Evolutionary conservation across 257 asterid genomes (phyloP).

Genomic region (Lavandula angustifolia): DNA sequence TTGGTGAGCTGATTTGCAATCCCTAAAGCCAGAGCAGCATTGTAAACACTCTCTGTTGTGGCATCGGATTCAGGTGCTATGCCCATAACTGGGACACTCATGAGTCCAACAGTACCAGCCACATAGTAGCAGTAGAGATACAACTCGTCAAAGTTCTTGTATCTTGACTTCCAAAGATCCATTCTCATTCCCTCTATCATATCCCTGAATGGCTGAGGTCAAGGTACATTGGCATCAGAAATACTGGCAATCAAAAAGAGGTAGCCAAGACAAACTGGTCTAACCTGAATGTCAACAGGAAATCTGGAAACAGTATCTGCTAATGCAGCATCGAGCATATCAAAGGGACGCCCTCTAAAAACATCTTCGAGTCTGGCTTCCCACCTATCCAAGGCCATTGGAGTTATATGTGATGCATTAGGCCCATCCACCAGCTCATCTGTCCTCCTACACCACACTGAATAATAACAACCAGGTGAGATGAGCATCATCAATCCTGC

Average conservation of each 20-base stretch:
- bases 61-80: conserved; percentile 90
- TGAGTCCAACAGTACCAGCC: conserved; percentile 97
- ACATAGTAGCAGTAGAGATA: conserved; percentile 92
- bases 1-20: conserved; percentile 94
- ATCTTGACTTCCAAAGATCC: conserved; percentile 90
- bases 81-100: conserved; percentile 99
- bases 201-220: conserved; percentile 88
- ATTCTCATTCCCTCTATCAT: conserved; percentile 98
- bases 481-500: neutral
- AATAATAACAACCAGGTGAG: conserved; percentile 19
- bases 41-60: conserved; percentile 82
- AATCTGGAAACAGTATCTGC: conserved; percentile 76
- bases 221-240: neutral
- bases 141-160: conserved; percentile 82
- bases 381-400: conserved; percentile 90
- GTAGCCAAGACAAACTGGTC: neutral
- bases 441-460: conserved; percentile 99
- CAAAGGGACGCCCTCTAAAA: conserved; percentile 83
- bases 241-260: too few relatives aligned
- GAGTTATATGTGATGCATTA: conserved; percentile 94
- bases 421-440: conserved; percentile 99
- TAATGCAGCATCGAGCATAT: conserved; percentile 98
- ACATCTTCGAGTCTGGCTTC: conserved; percentile 85
- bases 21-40: conserved; percentile 81
- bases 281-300: conserved; percentile 95